These are phyloP conservation scores for Alternaria conjuncta DNA, from an alignment of 2,329 filamentous ascomycete species.

Conservation along the genomic window DNA sequence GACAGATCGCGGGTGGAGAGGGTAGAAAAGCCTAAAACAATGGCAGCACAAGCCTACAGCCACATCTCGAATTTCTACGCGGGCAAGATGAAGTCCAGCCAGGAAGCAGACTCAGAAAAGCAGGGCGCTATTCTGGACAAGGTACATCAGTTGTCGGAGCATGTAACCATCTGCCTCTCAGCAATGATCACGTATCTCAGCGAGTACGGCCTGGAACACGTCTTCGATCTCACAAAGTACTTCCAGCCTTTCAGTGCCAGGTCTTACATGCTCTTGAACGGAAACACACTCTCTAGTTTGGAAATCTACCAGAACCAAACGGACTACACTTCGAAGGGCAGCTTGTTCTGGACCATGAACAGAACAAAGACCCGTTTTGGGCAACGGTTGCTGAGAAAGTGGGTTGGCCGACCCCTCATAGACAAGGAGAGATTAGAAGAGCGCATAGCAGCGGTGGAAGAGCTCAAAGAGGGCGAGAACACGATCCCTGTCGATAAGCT, in stretches of 20 bases:
- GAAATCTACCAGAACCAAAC: conserved; percentile 97
- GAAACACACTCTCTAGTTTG: conserved; percentile 89
- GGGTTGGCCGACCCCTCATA: conserved; percentile 90
- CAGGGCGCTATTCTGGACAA: conserved; percentile 75
- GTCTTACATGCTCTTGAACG: conserved; percentile 94
- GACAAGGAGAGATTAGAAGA: conserved; percentile 77
- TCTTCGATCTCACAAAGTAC: conserved; percentile 95
- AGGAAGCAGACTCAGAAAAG: conserved; percentile 40
- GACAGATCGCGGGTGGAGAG: conserved; percentile 88
- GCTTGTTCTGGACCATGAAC: conserved; percentile 93
- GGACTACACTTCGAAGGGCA: conserved; percentile 82
- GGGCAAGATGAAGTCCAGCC: conserved; percentile 71
- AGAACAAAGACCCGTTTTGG: conserved; percentile 91
- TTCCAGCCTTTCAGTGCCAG: conserved; percentile 94
- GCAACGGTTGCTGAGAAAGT: conserved; percentile 85
- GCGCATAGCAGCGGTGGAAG: conserved; percentile 83
- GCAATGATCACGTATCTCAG: conserved; percentile 94
- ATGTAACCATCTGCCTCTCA: conserved; percentile 89
- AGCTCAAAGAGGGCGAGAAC: conserved; percentile 74
- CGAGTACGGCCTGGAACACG: conserved; percentile 92
- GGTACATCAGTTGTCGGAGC: conserved; percentile 81
- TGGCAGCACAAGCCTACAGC: conserved; percentile 82
- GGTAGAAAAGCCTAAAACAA: conserved; percentile 76
- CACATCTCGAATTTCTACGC: conserved; percentile 95
- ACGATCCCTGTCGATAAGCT: conserved; percentile 75